Conservation (phyloP, 2,329 filamentous ascomycete genomes). For the Colletotrichum higginsianum region DNA sequence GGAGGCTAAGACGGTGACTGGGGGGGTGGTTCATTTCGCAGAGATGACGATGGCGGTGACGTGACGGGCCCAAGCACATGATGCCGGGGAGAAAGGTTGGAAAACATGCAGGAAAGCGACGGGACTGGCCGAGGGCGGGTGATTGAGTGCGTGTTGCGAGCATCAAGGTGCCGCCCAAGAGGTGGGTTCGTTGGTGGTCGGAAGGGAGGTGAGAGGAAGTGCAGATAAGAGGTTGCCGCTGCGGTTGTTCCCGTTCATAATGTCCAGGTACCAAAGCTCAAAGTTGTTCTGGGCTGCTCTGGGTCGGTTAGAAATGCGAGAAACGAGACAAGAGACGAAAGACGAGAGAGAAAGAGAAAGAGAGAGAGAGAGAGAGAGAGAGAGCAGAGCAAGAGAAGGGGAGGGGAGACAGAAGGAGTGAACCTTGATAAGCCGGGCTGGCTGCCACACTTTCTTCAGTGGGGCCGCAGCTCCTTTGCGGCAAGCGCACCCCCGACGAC, state of each 20-base stretch:
- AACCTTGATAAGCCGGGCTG: neutral
- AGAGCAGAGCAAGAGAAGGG: neutral
- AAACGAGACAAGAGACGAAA: too few species aligned
- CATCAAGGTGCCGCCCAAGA: neutral
- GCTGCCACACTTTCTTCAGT: constrained; percentile 30
- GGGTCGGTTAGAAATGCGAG: neutral
- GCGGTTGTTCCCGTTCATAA: neutral
- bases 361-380: neutral
- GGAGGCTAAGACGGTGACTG: neutral
- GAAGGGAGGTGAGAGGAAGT: neutral
- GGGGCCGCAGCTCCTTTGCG: constrained; percentile 18
- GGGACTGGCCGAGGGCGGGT: neutral
- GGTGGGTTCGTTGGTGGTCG: neutral
- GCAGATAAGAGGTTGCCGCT: neutral
- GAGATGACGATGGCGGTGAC: constrained; percentile 30
- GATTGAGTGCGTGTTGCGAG: too few species aligned
- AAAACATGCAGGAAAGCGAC: neutral
- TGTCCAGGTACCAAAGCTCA: neutral
- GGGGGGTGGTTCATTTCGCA: constrained; percentile 22
- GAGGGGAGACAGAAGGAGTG: neutral
- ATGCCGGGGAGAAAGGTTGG: too few species aligned
- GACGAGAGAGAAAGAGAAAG: neutral
- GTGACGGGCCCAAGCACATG: constrained; percentile 28
- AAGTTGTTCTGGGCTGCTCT: too few species aligned
- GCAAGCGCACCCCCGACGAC: neutral